phyloP scores from a whole-genome alignment of 192 early-diverging fungal genomes.

The Coemansia nantahalensis region DNA sequence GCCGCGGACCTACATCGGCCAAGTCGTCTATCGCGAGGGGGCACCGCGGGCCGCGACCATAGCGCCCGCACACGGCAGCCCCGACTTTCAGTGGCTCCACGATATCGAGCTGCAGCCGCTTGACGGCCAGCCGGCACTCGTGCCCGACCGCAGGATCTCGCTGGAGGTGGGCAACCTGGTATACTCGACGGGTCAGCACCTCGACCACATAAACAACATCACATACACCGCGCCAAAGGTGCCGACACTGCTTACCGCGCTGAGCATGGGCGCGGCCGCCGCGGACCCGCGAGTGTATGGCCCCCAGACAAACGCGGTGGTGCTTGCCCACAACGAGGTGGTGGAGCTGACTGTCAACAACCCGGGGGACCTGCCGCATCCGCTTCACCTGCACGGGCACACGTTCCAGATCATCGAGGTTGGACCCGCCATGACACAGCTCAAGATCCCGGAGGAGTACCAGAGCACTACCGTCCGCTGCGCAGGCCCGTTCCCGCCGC shows the following conservation, averaged over 20 bases:
- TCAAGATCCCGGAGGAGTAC: conserved; percentile 33
- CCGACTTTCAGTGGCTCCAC: conserved; percentile 1
- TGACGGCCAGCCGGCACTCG: conserved; percentile 54
- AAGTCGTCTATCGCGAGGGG: conserved; percentile 57
- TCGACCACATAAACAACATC: conserved; percentile 71
- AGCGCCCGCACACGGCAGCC: neutral
- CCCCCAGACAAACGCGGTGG: conserved; percentile 56
- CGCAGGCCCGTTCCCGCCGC: conserved; percentile 8
- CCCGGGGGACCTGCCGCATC: conserved; percentile 62
- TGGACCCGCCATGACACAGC: conserved; percentile 47
- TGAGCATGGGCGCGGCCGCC: conserved; percentile 56
- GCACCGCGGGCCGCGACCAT: conserved; percentile 47
- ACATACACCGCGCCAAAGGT: conserved; percentile 61
- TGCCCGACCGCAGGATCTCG: conserved; percentile 44
- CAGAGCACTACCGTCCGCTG: conserved; percentile 13
- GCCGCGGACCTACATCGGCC: conserved; percentile 51
- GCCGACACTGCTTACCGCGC: conserved; percentile 63
- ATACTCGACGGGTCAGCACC: conserved; percentile 64
- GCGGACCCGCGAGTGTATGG: conserved; percentile 61
- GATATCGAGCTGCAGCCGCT: conserved; percentile 52
- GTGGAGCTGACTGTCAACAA: conserved; percentile 73
- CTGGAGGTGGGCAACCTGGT: conserved; percentile 57
- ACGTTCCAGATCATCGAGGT: conserved; percentile 65
- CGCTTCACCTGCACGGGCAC: conserved; percentile 84
- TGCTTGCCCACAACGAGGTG: conserved; percentile 60